Conservation (phyloP, 768 basidiomycete genomes). For the Kwoniella sp. region DNA sequence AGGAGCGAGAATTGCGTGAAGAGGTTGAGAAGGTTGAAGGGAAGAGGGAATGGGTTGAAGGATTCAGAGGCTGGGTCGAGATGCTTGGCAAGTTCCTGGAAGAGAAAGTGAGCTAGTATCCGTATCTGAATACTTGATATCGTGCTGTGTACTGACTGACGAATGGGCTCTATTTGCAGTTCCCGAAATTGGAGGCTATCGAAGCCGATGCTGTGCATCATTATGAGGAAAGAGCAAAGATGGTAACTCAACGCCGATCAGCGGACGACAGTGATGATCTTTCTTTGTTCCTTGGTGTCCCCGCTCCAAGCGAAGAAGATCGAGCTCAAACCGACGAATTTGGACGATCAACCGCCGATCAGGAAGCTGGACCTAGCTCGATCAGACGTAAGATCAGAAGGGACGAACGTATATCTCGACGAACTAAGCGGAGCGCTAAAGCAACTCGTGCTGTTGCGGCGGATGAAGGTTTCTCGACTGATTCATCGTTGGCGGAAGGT, state of each 20-base stretch:
- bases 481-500: conserved; percentile 67
- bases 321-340: conserved; percentile 66
- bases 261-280: conserved; percentile 81
- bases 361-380: conserved; percentile 58
- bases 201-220: conserved; percentile 64
- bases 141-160: conserved; percentile 12
- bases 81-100: conserved; percentile 58
- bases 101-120: conserved; percentile 55
- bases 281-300: conserved; percentile 66
- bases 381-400: conserved; percentile 63
- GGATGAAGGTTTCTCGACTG: conserved; percentile 85
- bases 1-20: conserved; percentile 56
- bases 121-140: background rate
- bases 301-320: conserved; percentile 47
- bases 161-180: conserved; percentile 35
- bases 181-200: conserved; percentile 56
- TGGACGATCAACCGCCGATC: conserved; percentile 60
- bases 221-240: conserved; percentile 70
- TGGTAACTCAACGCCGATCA: conserved; percentile 69
- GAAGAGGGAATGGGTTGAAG: conserved; percentile 58
- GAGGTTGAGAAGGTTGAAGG: conserved; percentile 57
- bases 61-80: conserved; percentile 58
- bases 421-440: conserved; percentile 40
- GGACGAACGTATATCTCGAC: conserved; percentile 64
- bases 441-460: conserved; percentile 57